phyloP scores from a whole-genome alignment of 2,329 filamentous ascomycete genomes.

The Botryotinia globosa region DNA sequence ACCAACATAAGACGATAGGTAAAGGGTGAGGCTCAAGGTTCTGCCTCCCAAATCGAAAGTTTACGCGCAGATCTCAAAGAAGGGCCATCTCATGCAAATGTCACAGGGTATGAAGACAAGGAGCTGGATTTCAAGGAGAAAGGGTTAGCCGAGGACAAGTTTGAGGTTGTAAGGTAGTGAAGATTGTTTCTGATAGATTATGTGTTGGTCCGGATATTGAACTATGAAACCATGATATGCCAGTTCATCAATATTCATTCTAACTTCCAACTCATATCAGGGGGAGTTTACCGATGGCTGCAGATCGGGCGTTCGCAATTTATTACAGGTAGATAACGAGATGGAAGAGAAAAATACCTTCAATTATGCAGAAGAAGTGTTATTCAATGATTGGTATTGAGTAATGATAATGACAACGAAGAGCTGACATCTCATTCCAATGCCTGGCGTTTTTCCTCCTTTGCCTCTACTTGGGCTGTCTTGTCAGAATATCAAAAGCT shows the following conservation, averaged over 20 bases:
- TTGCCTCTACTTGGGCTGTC: neutral
- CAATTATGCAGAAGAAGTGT: neutral
- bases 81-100: conserved; percentile 69
- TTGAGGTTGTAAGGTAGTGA: neutral
- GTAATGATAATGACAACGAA: neutral
- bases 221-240: neutral
- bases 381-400: neutral
- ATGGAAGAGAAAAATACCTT: no score
- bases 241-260: neutral
- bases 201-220: neutral
- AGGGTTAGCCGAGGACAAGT: conserved; percentile 46
- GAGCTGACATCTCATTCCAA: no score
- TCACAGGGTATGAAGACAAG: conserved; percentile 70
- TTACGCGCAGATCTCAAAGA: conserved; percentile 73
- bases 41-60: conserved; percentile 59
- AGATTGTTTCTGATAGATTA: neutral
- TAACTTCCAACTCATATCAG: neutral
- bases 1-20: conserved; percentile 54
- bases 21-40: conserved; percentile 83
- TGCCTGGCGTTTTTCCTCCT: neutral
- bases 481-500: neutral
- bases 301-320: no score
- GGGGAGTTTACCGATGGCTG: neutral
- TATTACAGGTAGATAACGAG: neutral
- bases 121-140: conserved; percentile 62